Conservation (phyloP, 768 basidiomycete genomes). For the Amanita polypyramis region DNA sequence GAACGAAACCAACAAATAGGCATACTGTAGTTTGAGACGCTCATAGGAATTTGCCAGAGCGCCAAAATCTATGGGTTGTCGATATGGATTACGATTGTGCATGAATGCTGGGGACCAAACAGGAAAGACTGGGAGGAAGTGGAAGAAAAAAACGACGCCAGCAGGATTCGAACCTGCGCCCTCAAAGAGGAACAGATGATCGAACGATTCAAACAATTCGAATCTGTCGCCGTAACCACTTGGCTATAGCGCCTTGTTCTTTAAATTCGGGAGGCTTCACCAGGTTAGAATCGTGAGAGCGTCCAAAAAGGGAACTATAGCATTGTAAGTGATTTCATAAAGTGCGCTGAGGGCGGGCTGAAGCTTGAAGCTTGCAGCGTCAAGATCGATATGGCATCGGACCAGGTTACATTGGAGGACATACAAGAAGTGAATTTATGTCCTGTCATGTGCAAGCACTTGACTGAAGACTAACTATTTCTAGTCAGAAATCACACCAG, state of each 20-base stretch:
- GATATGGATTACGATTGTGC: slow-evolving; percentile 34
- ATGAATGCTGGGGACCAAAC: too few species aligned
- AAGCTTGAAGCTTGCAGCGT: too few species aligned
- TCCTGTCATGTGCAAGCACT: neutral
- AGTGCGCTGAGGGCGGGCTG: too few species aligned
- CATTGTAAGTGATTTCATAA: too few species aligned
- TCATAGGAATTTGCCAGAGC: slow-evolving; percentile 47
- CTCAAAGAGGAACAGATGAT: slow-evolving; percentile 56
- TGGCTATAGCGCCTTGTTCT: slow-evolving; percentile 52
- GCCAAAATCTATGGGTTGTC: slow-evolving; percentile 40
- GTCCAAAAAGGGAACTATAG: too few species aligned
- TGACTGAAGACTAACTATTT: neutral
- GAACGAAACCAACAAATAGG: slow-evolving; percentile 1
- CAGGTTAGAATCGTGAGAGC: too few species aligned
- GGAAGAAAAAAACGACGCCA: slow-evolving; percentile 32
- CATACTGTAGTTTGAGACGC: slow-evolving; percentile 44
- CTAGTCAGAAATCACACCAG: slow-evolving; percentile 58
- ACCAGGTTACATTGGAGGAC: slow-evolving; percentile 1
- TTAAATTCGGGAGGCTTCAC: too few species aligned
- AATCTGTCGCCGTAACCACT: slow-evolving; percentile 74
- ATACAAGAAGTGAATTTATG: slow-evolving; percentile 1
- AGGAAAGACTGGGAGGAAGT: neutral
- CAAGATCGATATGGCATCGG: neutral
- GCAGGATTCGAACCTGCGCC: slow-evolving; percentile 64
- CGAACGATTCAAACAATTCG: slow-evolving; percentile 6